These are phyloP conservation scores for Nakazawaea ambrosiae DNA, from an alignment of 805 yeast genomes.

Conservation along the genomic window DNA sequence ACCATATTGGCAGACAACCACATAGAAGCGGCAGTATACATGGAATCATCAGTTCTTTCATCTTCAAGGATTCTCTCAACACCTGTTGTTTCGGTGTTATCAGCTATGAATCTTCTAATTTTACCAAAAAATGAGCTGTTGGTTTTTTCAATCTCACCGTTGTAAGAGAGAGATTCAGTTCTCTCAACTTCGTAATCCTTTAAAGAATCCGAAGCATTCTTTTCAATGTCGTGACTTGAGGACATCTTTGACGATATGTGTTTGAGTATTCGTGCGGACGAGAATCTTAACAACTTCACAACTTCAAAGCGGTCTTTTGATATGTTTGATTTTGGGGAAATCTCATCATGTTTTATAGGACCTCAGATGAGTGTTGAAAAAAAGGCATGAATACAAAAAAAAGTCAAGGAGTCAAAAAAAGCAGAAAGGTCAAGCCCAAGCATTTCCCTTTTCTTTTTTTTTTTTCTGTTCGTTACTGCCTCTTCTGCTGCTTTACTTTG, in stretches of 20 bases:
- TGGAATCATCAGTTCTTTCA: conserved; percentile 62
- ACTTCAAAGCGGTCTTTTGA: too few species aligned
- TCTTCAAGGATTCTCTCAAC: conserved; percentile 76
- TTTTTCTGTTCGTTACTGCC: too few species aligned
- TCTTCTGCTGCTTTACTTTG: too few species aligned
- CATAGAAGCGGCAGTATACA: conserved; percentile 73
- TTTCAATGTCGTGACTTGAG: conserved; percentile 2
- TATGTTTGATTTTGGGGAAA: too few species aligned
- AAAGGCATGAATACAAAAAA: too few species aligned
- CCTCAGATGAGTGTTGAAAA: too few species aligned
- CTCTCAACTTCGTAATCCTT: conserved; percentile 3
- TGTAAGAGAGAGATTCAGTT: conserved; percentile 3
- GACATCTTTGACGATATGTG: conserved; percentile 2
- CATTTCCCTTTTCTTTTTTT: too few species aligned
- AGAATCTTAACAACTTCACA: too few species aligned
- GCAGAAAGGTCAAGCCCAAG: too few species aligned
- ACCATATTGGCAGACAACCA: conserved; percentile 91
- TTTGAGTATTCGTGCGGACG: background rate
- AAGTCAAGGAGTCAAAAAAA: too few species aligned
- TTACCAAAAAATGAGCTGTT: conserved; percentile 6
- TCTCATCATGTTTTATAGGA: too few species aligned
- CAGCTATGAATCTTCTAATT: background rate
- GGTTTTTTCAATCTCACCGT: conserved; percentile 5
- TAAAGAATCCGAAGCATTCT: background rate
- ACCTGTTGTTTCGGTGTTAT: conserved; percentile 59